Percentiles rank a stretch among this genome's conserved stretches.
Conservation (phyloP, 2,329 filamentous ascomycete genomes). For the Thielaviopsis punctulata region DNA sequence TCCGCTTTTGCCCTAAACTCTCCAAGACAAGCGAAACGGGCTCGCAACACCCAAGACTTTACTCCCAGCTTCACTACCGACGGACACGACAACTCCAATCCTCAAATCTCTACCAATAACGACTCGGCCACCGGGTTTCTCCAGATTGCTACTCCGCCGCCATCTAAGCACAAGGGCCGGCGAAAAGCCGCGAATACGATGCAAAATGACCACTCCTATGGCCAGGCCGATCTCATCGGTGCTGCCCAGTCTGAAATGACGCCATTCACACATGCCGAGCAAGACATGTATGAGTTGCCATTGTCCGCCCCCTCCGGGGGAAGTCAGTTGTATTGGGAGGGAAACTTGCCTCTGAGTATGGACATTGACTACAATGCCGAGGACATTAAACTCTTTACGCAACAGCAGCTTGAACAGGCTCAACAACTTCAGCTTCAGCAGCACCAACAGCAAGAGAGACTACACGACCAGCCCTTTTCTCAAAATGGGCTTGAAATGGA, state of each 20-base stretch:
- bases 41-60: neutral
- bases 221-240: conserved; percentile 32
- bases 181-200: conserved; percentile 24
- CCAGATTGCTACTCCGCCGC: conserved; percentile 43
- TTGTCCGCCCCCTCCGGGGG: conserved; percentile 38
- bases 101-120: neutral
- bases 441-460: conserved; percentile 13
- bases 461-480: conserved; percentile 11
- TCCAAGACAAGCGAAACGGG: neutral
- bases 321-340: conserved; percentile 40
- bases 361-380: conserved; percentile 39
- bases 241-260: conserved; percentile 31
- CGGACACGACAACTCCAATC: neutral
- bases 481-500: neutral
- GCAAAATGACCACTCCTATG: conserved; percentile 40
- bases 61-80: neutral
- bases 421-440: conserved; percentile 16
- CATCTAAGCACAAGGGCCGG: conserved; percentile 33
- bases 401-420: conserved; percentile 15
- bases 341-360: conserved; percentile 29
- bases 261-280: conserved; percentile 27
- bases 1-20: neutral
- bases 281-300: conserved; percentile 42
- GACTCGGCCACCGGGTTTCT: conserved; percentile 12
- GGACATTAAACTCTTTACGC: conserved; percentile 26